These are phyloP conservation scores for Calamus simplicifolius DNA, from an alignment of 176 grass and related monocot genomes.

Conservation along the genomic window DNA sequence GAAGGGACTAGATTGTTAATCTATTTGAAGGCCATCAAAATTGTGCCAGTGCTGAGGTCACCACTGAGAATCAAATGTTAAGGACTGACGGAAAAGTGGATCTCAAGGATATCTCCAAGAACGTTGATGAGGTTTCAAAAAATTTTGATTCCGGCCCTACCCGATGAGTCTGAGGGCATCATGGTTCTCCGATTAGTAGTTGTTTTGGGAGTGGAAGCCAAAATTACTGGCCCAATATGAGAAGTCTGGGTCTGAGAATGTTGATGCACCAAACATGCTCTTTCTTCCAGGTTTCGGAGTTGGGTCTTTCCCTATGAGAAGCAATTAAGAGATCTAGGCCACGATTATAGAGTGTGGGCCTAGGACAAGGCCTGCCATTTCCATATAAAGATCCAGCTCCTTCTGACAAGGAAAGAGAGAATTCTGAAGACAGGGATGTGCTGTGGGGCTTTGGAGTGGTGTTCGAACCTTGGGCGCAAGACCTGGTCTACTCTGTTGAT, in stretches of 20 bases:
- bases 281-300: conserved; percentile 96
- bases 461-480: no score
- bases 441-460: no score
- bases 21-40: conserved; percentile 4
- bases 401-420: no score
- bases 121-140: conserved; percentile 24
- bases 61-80: conserved; percentile 18
- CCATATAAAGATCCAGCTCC: no score
- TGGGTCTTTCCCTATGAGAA: no score
- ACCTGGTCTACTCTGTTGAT: no score
- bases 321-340: no score
- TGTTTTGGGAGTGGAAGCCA: conserved; percentile 78
- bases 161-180: conserved; percentile 25
- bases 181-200: conserved; percentile 55
- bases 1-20: conserved; percentile 9
- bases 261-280: conserved; percentile 62
- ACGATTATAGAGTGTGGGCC: no score
- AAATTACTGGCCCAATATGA: conserved; percentile 85
- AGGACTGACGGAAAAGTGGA: conserved; percentile 32
- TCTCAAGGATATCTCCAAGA: conserved; percentile 28
- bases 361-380: no score
- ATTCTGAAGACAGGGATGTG: no score
- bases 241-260: conserved; percentile 54
- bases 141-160: conserved; percentile 58
- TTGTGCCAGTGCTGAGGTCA: conserved; percentile 13